Evolutionary conservation across 2,329 filamentous ascomycete genomes (phyloP).

Genomic region (Claviceps sp.): DNA sequence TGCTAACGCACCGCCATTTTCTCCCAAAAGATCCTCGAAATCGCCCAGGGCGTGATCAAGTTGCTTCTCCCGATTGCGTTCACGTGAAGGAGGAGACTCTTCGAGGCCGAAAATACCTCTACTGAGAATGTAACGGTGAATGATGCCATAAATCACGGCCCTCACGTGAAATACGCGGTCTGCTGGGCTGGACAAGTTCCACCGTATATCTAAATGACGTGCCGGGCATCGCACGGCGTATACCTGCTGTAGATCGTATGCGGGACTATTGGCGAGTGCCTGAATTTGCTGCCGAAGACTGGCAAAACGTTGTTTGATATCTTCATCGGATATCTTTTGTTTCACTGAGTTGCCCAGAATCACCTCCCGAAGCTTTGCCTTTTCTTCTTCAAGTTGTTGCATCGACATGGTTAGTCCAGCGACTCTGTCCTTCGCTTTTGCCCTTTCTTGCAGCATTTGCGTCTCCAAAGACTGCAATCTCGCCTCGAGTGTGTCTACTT

Average conservation of each 20-base stretch:
- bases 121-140: neutral
- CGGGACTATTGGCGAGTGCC: neutral
- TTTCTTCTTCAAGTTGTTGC: neutral
- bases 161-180: neutral
- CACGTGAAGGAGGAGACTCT: neutral
- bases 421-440: too few species aligned
- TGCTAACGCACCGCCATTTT: neutral
- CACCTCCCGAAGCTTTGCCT: neutral
- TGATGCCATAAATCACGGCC: neutral
- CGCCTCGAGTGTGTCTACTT: neutral
- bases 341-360: neutral
- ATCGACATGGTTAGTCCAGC: neutral
- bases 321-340: neutral
- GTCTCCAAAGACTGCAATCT: neutral
- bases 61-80: too few species aligned
- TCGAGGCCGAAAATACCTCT: neutral
- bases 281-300: neutral
- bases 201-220: too few species aligned
- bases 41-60: neutral
- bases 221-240: too few species aligned
- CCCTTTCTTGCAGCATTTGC: rapidly evolving
- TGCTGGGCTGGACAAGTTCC: too few species aligned
- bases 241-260: too few species aligned
- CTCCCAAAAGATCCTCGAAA: neutral
- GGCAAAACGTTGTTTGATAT: neutral